Conservation (phyloP, 2,329 filamentous ascomycete species). For the Cladorrhinum sp. region DNA sequence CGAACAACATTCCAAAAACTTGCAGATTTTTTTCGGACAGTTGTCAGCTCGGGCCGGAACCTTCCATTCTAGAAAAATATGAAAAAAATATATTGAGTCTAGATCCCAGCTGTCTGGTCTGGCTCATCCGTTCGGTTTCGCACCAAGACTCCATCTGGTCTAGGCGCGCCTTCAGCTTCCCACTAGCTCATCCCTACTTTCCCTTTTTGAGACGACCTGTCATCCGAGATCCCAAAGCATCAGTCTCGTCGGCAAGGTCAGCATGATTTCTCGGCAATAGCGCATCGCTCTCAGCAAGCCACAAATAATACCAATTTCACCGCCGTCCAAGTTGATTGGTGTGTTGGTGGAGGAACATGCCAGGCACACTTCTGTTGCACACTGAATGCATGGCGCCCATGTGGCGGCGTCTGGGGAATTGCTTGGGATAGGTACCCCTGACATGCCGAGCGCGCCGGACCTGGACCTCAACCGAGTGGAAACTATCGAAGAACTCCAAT, state of each 20-base stretch:
- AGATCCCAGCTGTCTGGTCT: constrained; percentile 1
- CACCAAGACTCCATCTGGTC: background rate
- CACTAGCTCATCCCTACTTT: background rate
- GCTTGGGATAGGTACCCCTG: background rate
- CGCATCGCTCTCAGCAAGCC: background rate
- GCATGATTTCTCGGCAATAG: background rate
- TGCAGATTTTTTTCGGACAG: background rate
- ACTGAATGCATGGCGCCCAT: background rate
- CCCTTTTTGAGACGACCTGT: background rate
- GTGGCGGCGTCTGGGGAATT: background rate
- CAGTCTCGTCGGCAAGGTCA: background rate
- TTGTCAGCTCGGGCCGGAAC: background rate
- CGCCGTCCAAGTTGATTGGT: background rate
- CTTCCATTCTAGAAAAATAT: background rate
- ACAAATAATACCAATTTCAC: background rate
- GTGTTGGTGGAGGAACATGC: background rate
- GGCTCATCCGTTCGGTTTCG: background rate
- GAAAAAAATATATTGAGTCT: background rate
- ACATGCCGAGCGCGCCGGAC: background rate
- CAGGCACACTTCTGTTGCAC: background rate
- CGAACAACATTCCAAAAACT: background rate
- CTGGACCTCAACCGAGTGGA: background rate
- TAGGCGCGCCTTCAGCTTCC: constrained; percentile 1
- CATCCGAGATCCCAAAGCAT: background rate
- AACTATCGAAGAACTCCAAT: constrained; percentile 8